These are phyloP conservation scores for Striga hermonthica DNA, from an alignment of 305 asterid species.

Conservation along the genomic window DNA sequence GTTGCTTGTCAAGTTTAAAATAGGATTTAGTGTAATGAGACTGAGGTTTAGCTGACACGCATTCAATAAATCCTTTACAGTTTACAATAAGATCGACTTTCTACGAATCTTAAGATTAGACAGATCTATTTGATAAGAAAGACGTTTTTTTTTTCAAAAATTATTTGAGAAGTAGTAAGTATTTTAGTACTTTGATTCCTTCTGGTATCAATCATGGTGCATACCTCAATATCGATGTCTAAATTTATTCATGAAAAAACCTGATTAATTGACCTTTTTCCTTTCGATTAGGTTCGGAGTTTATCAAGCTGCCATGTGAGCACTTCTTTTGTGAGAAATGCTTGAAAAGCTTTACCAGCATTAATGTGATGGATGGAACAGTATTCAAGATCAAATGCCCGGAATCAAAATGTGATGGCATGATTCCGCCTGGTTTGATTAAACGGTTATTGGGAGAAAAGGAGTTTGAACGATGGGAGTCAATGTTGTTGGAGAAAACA, in stretches of 20 bases:
- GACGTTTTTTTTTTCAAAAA: too few species aligned
- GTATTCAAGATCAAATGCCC: conserved; percentile 73
- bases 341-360: conserved; percentile 65
- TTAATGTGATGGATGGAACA: conserved; percentile 80
- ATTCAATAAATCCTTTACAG: background rate
- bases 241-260: too few species aligned
- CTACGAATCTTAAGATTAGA: too few species aligned
- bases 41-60: background rate
- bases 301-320: conserved; percentile 73
- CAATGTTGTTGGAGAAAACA: conserved; percentile 65
- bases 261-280: conserved; percentile 21
- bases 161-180: too few species aligned
- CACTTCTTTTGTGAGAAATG: conserved; percentile 76
- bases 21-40: background rate
- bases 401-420: conserved; percentile 73
- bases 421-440: conserved; percentile 86
- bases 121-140: too few species aligned
- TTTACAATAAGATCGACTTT: too few species aligned
- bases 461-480: conserved; percentile 79
- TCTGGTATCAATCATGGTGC: too few species aligned
- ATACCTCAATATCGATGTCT: too few species aligned
- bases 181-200: too few species aligned
- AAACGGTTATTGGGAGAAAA: conserved; percentile 64
- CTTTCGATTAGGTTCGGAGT: conserved; percentile 62
- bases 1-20: too few species aligned